These are phyloP conservation scores for Lyophyllum decastes DNA, from an alignment of 768 basidiomycete species.

Conservation along the genomic window DNA sequence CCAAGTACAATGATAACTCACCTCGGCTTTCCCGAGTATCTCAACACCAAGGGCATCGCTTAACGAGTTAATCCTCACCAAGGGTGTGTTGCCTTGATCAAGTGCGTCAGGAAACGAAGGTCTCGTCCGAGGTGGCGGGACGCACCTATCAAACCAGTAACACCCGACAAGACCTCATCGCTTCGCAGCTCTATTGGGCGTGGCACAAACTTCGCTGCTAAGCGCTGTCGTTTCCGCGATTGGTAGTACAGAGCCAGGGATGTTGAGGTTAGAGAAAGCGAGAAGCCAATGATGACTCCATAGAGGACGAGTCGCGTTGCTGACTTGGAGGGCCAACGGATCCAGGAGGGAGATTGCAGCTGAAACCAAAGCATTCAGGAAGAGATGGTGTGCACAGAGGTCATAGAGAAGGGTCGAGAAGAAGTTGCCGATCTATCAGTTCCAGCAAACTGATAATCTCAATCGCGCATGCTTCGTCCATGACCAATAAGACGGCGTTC, in stretches of 20 bases:
- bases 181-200: conserved; percentile 73
- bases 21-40: conserved; percentile 95
- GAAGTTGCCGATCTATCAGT: conserved; percentile 5
- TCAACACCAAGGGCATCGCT: conserved; percentile 92
- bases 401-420: conserved; percentile 14
- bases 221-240: conserved; percentile 47
- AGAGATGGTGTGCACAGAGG: conserved; percentile 3
- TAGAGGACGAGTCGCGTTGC: conserved; percentile 37
- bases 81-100: conserved; percentile 84
- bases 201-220: conserved; percentile 35
- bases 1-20: conserved; percentile 26
- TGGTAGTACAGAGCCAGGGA: conserved; percentile 59
- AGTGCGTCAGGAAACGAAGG: neutral
- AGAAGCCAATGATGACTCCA: conserved; percentile 70
- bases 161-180: conserved; percentile 79
- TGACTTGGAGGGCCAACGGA: conserved; percentile 38
- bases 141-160: conserved; percentile 84
- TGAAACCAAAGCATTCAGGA: conserved; percentile 23
- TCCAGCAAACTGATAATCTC: conserved; percentile 1
- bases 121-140: neutral
- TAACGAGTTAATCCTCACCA: conserved; percentile 88
- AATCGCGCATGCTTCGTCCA: neutral
- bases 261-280: conserved; percentile 72
- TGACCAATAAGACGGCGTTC: neutral
- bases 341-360: conserved; percentile 28